Conservation (phyloP, 164 flowering plant species). For the Buxus sempervirens region DNA sequence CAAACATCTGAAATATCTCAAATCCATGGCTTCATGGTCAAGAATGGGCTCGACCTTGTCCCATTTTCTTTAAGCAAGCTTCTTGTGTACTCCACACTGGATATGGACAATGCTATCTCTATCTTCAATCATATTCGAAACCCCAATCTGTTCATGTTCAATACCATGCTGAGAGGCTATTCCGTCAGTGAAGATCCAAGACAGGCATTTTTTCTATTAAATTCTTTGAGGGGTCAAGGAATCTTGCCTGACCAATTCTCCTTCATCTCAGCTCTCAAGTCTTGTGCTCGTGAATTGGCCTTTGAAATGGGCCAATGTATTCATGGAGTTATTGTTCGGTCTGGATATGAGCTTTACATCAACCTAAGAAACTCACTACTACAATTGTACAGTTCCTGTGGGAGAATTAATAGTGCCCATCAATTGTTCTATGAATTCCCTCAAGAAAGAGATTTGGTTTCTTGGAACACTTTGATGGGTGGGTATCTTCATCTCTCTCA, state of each 20-base stretch:
- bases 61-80: slow-evolving; percentile 40
- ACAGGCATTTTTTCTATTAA: slow-evolving; percentile 27
- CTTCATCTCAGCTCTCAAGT: slow-evolving; percentile 32
- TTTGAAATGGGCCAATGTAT: slow-evolving; percentile 22
- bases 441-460: too few species aligned
- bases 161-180: slow-evolving; percentile 37
- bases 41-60: slow-evolving; percentile 25
- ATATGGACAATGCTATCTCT: slow-evolving; percentile 31
- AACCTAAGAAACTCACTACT: too few species aligned
- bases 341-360: too few species aligned
- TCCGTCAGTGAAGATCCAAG: slow-evolving; percentile 25
- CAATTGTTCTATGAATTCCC: too few species aligned
- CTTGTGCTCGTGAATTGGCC: slow-evolving; percentile 26
- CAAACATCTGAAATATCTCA: slow-evolving; percentile 23
- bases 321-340: slow-evolving; percentile 24
- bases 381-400: too few species aligned
- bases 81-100: slow-evolving; percentile 28
- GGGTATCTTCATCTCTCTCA: too few species aligned
- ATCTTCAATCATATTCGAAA: slow-evolving; percentile 22
- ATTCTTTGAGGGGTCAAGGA: slow-evolving; percentile 20
- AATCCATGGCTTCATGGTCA: slow-evolving; percentile 37
- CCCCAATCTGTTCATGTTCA: slow-evolving; percentile 43
- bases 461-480: too few species aligned
- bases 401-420: too few species aligned
- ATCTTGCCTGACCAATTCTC: slow-evolving; percentile 30